phyloP scores from a whole-genome alignment of 2,329 filamentous ascomycete species.

The Sarocladiaceae sp. region DNA sequence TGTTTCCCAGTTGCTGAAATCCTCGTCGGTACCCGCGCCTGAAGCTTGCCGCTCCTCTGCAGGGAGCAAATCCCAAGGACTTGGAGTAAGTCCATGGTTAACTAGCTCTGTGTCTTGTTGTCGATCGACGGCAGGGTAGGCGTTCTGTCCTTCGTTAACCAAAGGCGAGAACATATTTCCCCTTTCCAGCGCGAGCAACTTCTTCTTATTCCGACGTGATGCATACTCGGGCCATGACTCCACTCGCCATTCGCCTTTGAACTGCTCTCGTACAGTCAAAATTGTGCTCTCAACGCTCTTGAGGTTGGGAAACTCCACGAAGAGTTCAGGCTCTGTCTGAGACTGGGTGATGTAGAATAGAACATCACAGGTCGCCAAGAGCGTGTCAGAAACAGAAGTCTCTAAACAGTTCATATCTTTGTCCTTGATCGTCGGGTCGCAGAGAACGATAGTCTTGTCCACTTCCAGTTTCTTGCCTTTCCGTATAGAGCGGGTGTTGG shows the following conservation, averaged over 20 bases:
- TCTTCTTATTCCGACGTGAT: not conserved
- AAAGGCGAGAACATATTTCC: conserved; percentile 11
- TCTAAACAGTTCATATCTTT: no score
- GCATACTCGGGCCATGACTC: conserved; percentile 12
- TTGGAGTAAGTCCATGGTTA: not conserved
- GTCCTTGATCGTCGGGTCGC: no score
- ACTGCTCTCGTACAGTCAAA: not conserved
- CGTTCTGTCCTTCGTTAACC: not conserved
- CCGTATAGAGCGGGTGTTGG: conserved; percentile 12
- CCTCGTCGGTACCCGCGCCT: no score
- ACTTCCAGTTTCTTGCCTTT: conserved; percentile 7
- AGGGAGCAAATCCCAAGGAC: no score
- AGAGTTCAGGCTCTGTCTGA: conserved; percentile 9
- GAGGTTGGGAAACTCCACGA: conserved; percentile 14
- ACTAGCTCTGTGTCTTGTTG: not conserved
- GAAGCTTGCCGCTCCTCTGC: no score
- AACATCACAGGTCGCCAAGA: conserved; percentile 1
- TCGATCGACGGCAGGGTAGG: not conserved
- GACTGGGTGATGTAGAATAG: conserved; percentile 12
- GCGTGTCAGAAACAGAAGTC: not conserved
- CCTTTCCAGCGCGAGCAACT: not conserved
- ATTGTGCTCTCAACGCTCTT: conserved; percentile 8
- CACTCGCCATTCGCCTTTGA: conserved; percentile 6
- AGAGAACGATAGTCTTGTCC: not conserved
- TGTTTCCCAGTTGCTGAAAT: no score